Evolutionary conservation across 2,329 filamentous ascomycete species (phyloP).

Genomic region (Trichoderma cornu-damae): DNA sequence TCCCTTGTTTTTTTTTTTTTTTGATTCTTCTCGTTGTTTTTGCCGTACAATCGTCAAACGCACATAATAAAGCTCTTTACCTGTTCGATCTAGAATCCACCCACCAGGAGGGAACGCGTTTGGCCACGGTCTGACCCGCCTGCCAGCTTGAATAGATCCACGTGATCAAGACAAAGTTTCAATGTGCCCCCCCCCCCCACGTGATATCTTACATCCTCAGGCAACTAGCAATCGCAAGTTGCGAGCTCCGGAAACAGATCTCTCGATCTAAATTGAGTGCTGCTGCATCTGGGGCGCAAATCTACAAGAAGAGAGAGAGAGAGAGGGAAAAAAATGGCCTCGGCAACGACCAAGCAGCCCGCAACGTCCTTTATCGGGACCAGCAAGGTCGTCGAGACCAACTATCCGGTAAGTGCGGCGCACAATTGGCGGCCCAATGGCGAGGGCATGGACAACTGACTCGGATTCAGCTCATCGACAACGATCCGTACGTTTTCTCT

Average conservation of each 20-base stretch:
- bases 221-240: conserved; percentile 25
- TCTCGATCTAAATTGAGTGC: conserved; percentile 26
- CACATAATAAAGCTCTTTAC: too few species aligned
- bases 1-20: neutral
- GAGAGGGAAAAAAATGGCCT: conserved; percentile 40
- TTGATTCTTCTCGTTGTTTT: neutral
- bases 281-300: conserved; percentile 25
- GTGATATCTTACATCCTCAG: conserved; percentile 31
- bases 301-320: too few species aligned
- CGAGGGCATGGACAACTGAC: conserved; percentile 21
- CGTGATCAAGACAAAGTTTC: neutral
- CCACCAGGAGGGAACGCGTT: conserved; percentile 18
- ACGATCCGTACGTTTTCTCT: conserved; percentile 70
- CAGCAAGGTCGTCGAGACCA: conserved; percentile 72
- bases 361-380: conserved; percentile 34
- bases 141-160: conserved; percentile 13
- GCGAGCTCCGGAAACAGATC: conserved; percentile 28
- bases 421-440: conserved; percentile 23
- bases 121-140: neutral
- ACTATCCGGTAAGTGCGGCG: conserved; percentile 70
- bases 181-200: conserved; percentile 20
- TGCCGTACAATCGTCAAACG: neutral
- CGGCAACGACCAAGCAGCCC: conserved; percentile 36
- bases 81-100: conserved; percentile 5
- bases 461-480: conserved; percentile 82